phyloP scores from a whole-genome alignment of 2,329 filamentous ascomycete genomes.

The Trichoderma sp. region DNA sequence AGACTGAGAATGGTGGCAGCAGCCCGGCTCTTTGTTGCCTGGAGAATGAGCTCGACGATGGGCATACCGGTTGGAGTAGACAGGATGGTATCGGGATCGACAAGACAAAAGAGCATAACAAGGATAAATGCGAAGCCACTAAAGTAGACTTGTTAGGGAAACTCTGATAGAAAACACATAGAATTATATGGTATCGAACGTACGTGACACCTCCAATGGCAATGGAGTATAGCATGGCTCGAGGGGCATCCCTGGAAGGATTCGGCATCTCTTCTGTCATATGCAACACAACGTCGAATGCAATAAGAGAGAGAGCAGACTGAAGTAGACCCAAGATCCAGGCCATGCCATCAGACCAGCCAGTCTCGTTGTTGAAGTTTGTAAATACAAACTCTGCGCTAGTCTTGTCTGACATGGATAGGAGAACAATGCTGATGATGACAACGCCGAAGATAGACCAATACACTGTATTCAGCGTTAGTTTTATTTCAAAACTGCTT shows the following conservation, averaged over 20 bases:
- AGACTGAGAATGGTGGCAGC: constrained; percentile 10
- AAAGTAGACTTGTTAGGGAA: neutral
- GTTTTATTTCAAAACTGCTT: neutral
- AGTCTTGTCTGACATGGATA: constrained; percentile 13
- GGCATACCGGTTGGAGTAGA: constrained; percentile 1
- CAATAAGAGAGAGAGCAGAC: constrained; percentile 9
- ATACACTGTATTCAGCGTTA: neutral
- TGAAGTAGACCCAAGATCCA: constrained; percentile 8
- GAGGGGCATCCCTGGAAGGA: neutral
- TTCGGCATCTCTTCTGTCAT: constrained; percentile 16
- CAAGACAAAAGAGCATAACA: constrained; percentile 6
- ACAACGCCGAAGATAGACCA: constrained; percentile 4
- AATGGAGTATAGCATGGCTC: constrained; percentile 12
- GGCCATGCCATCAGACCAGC: constrained; percentile 12
- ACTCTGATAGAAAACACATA: neutral
- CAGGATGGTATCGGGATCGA: neutral
- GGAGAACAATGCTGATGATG: constrained; percentile 7
- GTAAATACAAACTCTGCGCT: constrained; percentile 11
- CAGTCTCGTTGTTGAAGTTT: constrained; percentile 10
- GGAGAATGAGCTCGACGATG: constrained; percentile 10
- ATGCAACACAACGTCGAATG: constrained; percentile 1
- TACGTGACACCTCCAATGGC: constrained; percentile 7
- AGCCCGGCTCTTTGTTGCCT: constrained; percentile 5
- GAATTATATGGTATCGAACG: neutral
- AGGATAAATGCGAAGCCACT: constrained; percentile 5